A percentile compares a stretch with the other conserved stretches of the same genome.
These are phyloP conservation scores for Ascocoryne sarcoides DNA, from an alignment of 2,329 filamentous ascomycete species.

Conservation along the genomic window DNA sequence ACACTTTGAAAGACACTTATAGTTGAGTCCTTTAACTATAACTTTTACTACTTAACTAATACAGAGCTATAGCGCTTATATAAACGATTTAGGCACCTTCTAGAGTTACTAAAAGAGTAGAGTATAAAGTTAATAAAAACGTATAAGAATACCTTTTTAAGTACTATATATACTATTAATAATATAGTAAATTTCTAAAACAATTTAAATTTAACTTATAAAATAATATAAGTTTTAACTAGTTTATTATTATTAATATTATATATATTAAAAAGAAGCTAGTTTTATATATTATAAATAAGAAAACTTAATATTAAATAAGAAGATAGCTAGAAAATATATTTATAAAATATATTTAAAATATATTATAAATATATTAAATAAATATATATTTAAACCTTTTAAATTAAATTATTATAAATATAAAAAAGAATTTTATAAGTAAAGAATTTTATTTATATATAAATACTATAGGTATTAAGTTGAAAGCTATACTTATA, in stretches of 20 bases:
- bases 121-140: neutral
- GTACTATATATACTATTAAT: neutral
- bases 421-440: neutral
- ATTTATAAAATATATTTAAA: neutral
- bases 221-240: neutral
- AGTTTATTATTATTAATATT: neutral
- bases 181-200: neutral
- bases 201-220: neutral
- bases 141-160: neutral
- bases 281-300: neutral
- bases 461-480: neutral
- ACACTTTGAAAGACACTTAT: neutral
- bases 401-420: neutral
- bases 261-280: neutral
- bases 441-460: neutral
- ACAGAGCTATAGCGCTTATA: neutral
- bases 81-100: neutral
- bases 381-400: neutral
- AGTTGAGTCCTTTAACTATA: neutral
- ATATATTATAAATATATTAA: neutral
- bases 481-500: neutral
- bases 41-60: neutral
- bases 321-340: neutral
- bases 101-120: neutral
- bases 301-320: neutral